A percentile compares a stretch with the other conserved stretches of the same genome.
phyloP scores from a whole-genome alignment of 2,329 filamentous ascomycete genomes.

The Leptodontidium sp. region DNA sequence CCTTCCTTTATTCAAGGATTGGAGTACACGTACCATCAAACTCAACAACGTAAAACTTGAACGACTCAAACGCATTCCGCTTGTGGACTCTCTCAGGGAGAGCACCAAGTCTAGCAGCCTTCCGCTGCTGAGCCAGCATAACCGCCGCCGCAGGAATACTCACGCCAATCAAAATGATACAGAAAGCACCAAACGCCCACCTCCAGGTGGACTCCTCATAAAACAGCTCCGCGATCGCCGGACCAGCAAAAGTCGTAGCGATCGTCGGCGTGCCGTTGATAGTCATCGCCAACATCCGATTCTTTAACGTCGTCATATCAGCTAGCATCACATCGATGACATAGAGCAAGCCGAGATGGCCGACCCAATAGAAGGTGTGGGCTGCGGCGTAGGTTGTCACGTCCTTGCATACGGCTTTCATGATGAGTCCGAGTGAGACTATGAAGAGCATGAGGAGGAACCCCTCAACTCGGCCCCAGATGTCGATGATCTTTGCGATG shows the following conservation, averaged over 20 bases:
- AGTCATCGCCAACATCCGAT: conserved; percentile 55
- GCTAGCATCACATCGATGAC: conserved; percentile 63
- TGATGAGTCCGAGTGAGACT: conserved; percentile 61
- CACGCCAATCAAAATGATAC: conserved; percentile 67
- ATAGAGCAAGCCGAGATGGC: conserved; percentile 26
- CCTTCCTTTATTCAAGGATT: background rate
- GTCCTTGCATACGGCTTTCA: conserved; percentile 70
- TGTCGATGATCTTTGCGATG: conserved; percentile 71
- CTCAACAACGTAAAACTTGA: conserved; percentile 63
- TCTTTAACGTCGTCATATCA: conserved; percentile 71
- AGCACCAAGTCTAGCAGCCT: conserved; percentile 63
- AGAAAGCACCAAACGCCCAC: conserved; percentile 73
- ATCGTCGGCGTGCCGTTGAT: conserved; percentile 55
- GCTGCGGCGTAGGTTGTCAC: conserved; percentile 66
- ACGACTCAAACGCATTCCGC: conserved; percentile 56
- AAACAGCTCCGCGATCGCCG: conserved; percentile 59
- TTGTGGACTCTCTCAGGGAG: conserved; percentile 51
- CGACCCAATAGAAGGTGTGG: conserved; percentile 59
- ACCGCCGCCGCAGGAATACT: conserved; percentile 66
- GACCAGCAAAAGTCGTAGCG: conserved; percentile 68
- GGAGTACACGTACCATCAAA: conserved; percentile 35
- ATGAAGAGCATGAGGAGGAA: conserved; percentile 61
- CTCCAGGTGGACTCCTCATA: conserved; percentile 63
- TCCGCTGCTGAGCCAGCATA: conserved; percentile 58
- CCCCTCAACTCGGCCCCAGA: conserved; percentile 72